Conservation (phyloP, 2,329 filamentous ascomycete genomes). For the Fusarium sp. region DNA sequence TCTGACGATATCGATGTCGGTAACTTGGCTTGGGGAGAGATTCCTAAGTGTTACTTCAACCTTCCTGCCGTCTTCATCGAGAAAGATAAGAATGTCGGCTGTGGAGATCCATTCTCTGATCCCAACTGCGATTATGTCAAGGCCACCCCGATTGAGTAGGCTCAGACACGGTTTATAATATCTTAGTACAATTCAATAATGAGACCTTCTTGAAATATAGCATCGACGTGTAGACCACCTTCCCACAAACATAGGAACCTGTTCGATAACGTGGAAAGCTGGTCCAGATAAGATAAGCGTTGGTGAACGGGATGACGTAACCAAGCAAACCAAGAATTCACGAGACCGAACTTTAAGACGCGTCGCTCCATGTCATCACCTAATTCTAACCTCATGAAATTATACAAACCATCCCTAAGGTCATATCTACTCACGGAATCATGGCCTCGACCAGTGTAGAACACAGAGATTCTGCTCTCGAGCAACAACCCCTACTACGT, state of each 20-base stretch:
- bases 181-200: neutral
- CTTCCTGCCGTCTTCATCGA: conserved; percentile 7
- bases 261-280: neutral
- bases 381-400: neutral
- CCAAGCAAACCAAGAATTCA: neutral
- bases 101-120: neutral
- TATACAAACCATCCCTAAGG: neutral
- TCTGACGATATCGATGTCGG: conserved; percentile 13
- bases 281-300: neutral
- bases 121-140: neutral
- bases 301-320: neutral
- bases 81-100: neutral
- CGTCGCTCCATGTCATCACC: neutral
- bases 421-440: rapidly evolving
- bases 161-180: rapidly evolving
- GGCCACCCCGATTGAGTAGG: neutral
- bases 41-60: conserved; percentile 22
- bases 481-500: neutral
- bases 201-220: neutral
- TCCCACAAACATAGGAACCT: neutral
- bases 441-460: neutral
- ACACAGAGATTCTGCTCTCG: rapidly evolving
- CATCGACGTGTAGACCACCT: neutral
- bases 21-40: conserved; percentile 8
- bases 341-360: neutral